Base-by-base conservation (phyloP, 2,329 filamentous ascomycete species). In the Colletotrichum tanaceti region DNA sequence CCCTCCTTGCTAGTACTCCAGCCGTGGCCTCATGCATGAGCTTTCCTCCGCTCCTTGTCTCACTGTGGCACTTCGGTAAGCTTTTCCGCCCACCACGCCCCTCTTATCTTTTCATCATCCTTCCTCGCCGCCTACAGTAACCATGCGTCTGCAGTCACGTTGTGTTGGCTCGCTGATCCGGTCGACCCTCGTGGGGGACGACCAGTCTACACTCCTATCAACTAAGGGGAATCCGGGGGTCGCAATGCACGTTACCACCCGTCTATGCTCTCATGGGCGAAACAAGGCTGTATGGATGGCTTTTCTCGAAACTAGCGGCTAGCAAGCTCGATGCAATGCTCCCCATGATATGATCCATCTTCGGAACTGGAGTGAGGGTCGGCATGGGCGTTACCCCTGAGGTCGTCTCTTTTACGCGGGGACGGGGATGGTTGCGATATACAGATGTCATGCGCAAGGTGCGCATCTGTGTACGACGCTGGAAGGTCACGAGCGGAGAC, bases 11-110 rank as follows among this genome's bases (percentile, higher is more conserved):
- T 13, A 20, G 32, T 18, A n/a, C 46, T 20, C 22, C 41, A 47
- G 57, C 58, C 46, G 41, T 67, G 44, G 24, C 43, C 43, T 58
- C 44, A 38, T 52, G 67, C 63, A 28, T 41, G 20, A 24, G 32
- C 22, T 35, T 38, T 38, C 50, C 22, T 14, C 50, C 55, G 28
- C 46, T 38, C 52, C 38, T 9, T 32, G 6, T 18, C 28, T 16
- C 28, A 35, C 57, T 20, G 67, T 70, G 43, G 43, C 52, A 58
- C 63, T 55, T 57, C 50, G 57, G 67, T 46, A 62, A 62, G 58
- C n/a, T 52, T 50, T n/a, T n/a, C 43, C 62, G 24, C n/a, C 5
- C n/a, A 35, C 50, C 18, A 39, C 43, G 50, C 47, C 57, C 55
- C 24, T 28, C 28, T 28, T 28, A 7, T 28, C 28, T 7, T 6